These are phyloP conservation scores for Crithidia brevicula DNA, from an alignment of 208 protist species.

Conservation along the genomic window DNA sequence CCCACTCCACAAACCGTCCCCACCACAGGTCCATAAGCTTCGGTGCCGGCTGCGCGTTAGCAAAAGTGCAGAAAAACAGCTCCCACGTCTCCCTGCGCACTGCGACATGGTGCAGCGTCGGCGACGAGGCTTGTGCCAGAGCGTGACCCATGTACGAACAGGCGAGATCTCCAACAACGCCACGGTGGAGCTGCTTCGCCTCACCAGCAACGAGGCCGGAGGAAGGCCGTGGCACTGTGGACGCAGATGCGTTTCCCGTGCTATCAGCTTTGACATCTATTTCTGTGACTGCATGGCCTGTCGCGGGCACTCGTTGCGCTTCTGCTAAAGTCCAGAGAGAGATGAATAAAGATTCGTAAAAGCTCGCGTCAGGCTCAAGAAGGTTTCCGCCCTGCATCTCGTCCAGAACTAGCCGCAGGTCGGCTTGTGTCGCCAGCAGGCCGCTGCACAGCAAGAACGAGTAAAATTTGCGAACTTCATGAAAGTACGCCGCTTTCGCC, in stretches of 20 bases:
- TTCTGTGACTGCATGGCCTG: background rate
- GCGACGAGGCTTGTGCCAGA: constrained; percentile 26
- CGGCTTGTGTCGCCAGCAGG: constrained; percentile 28
- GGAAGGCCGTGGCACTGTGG: background rate
- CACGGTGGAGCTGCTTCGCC: constrained; percentile 24
- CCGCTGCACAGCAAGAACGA: constrained; percentile 49
- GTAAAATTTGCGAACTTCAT: constrained; percentile 52
- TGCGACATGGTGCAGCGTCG: background rate
- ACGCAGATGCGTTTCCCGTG: background rate
- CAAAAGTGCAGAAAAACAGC: constrained; percentile 55
- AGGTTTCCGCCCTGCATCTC: constrained; percentile 52
- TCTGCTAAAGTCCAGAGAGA: constrained; percentile 13
- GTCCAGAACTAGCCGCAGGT: constrained; percentile 55
- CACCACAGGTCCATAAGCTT: constrained; percentile 88
- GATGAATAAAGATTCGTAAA: constrained; percentile 54
- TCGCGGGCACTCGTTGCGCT: background rate
- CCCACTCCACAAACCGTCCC: constrained; percentile 42
- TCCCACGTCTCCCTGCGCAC: constrained; percentile 56
- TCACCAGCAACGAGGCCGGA: constrained; percentile 31
- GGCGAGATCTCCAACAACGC: constrained; percentile 45
- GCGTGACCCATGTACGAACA: constrained; percentile 79
- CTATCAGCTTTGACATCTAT: background rate
- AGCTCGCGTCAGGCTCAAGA: constrained; percentile 50
- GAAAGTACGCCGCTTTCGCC: background rate
- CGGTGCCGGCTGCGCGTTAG: constrained; percentile 55